These are phyloP conservation scores for Microascus cirrosus DNA, from an alignment of 2,329 filamentous ascomycete species.

Conservation along the genomic window DNA sequence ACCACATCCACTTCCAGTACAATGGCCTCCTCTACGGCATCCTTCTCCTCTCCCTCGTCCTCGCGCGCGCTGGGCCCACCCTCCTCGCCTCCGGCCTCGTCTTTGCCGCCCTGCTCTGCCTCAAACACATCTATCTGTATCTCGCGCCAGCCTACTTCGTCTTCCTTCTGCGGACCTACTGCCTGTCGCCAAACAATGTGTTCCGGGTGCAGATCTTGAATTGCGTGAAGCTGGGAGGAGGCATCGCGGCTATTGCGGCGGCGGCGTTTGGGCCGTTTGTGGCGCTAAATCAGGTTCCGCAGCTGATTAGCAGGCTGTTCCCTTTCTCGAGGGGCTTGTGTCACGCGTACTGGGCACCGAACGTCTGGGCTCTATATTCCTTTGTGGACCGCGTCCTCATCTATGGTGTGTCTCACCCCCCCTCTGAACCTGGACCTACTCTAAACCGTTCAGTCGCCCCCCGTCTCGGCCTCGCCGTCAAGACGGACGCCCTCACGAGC, in stretches of 20 bases:
- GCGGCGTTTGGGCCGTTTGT: conserved; percentile 86
- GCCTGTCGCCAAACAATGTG: conserved; percentile 65
- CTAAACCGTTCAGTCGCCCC: conserved; percentile 56
- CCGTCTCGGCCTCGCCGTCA: conserved; percentile 62
- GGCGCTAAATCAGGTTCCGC: conserved; percentile 68
- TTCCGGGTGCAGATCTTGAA: conserved; percentile 70
- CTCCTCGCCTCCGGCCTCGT: conserved; percentile 68
- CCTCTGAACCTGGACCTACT: not conserved
- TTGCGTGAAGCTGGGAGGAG: conserved; percentile 68
- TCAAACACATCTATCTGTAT: conserved; percentile 98
- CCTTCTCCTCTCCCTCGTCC: conserved; percentile 72
- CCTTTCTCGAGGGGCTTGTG: conserved; percentile 90
- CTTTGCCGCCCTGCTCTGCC: conserved; percentile 77
- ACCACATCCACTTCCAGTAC: conserved; percentile 98
- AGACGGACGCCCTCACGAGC: conserved; percentile 66
- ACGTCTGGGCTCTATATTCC: conserved; percentile 94
- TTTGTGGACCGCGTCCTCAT: conserved; percentile 80
- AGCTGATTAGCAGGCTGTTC: conserved; percentile 76
- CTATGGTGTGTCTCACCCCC: conserved; percentile 43
- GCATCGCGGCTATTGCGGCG: conserved; percentile 60
- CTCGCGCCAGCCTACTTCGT: conserved; percentile 93
- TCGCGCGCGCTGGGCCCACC: conserved; percentile 65
- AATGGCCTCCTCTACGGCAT: conserved; percentile 95
- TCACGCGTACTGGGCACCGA: conserved; percentile 97
- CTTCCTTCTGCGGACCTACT: conserved; percentile 81